A percentile compares a stretch with the other conserved stretches of the same genome.
These are phyloP conservation scores for Myxozyma nipponensis DNA, from an alignment of 805 yeast genomes.

Conservation along the genomic window DNA sequence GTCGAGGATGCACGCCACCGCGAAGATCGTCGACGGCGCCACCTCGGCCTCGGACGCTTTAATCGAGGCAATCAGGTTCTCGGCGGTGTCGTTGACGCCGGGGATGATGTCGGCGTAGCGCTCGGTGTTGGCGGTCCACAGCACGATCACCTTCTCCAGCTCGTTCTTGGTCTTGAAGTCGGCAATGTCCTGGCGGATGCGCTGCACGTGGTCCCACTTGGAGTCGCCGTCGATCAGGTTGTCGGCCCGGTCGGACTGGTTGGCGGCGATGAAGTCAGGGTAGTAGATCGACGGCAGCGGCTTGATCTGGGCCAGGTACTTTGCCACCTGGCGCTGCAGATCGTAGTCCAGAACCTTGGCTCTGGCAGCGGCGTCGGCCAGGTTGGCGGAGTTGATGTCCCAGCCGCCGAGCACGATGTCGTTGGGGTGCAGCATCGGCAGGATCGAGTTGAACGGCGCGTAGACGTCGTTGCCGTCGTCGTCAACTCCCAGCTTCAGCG, in stretches of 20 bases:
- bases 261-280: slow-evolving; percentile 94
- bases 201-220: slow-evolving; percentile 89
- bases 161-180: slow-evolving; percentile 67
- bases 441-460: slow-evolving; percentile 84
- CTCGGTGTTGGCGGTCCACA: slow-evolving; percentile 98
- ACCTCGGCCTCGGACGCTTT: slow-evolving; percentile 78
- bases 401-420: slow-evolving; percentile 90
- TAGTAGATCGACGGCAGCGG: slow-evolving; percentile 88
- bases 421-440: slow-evolving; percentile 87
- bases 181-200: slow-evolving; percentile 75
- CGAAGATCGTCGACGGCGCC: slow-evolving; percentile 90
- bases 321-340: slow-evolving; percentile 69
- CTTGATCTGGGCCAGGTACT: slow-evolving; percentile 54
- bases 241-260: slow-evolving; percentile 89
- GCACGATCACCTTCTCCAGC: slow-evolving; percentile 81
- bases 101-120: slow-evolving; percentile 73
- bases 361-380: slow-evolving; percentile 76
- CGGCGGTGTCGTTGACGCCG: slow-evolving; percentile 87
- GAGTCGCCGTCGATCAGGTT: slow-evolving; percentile 67
- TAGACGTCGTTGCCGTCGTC: slow-evolving; percentile 76
- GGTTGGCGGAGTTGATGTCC: slow-evolving; percentile 76
- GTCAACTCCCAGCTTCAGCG: slow-evolving; percentile 86
- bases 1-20: slow-evolving; percentile 88
- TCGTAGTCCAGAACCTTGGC: slow-evolving; percentile 83
- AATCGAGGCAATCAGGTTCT: slow-evolving; percentile 67